A percentile compares a stretch with the other conserved stretches of the same genome.
Evolutionary conservation across 2,329 filamentous ascomycete species (phyloP).

Genomic region (Aspergillus chevalieri): DNA sequence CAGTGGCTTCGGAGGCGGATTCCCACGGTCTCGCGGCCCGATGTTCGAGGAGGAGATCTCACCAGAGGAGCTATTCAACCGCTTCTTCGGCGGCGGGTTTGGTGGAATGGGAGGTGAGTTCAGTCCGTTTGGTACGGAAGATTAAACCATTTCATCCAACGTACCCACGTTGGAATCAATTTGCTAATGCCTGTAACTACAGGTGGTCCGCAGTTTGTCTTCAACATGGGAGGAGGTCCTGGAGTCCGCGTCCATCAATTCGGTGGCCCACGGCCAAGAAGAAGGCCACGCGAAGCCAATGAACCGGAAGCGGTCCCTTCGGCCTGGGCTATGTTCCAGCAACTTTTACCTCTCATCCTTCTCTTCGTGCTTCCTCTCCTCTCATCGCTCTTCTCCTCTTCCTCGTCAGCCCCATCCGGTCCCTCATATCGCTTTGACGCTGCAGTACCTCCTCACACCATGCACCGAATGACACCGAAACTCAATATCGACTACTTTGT

Average conservation of each 20-base stretch:
- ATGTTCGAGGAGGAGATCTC: conserved; percentile 90
- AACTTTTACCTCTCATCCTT: conserved; percentile 79
- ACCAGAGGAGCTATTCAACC: conserved; percentile 92
- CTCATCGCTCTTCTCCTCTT: conserved; percentile 66
- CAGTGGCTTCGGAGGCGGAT: conserved; percentile 48
- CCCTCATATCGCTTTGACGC: conserved; percentile 73
- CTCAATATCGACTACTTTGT: conserved; percentile 79
- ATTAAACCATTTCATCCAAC: neutral
- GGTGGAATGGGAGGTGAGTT: conserved; percentile 49
- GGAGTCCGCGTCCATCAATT: conserved; percentile 95
- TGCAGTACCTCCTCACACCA: conserved; percentile 64
- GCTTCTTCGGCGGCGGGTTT: conserved; percentile 79
- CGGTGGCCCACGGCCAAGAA: conserved; percentile 69
- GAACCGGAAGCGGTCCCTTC: conserved; percentile 48
- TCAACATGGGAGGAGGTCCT: conserved; percentile 87
- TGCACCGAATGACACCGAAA: conserved; percentile 63
- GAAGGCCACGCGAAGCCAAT: conserved; percentile 64
- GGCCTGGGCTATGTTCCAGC: conserved; percentile 54
- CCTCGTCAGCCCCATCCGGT: conserved; percentile 48
- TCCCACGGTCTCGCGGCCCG: conserved; percentile 44
- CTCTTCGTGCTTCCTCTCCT: conserved; percentile 82
- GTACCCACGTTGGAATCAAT: conserved; percentile 1
- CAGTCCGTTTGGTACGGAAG: conserved; percentile 57
- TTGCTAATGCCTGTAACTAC: conserved; percentile 6
- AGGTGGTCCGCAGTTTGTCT: conserved; percentile 80